Conservation (phyloP, 2,329 filamentous ascomycete species). For the Keithomyces neogunnii region DNA sequence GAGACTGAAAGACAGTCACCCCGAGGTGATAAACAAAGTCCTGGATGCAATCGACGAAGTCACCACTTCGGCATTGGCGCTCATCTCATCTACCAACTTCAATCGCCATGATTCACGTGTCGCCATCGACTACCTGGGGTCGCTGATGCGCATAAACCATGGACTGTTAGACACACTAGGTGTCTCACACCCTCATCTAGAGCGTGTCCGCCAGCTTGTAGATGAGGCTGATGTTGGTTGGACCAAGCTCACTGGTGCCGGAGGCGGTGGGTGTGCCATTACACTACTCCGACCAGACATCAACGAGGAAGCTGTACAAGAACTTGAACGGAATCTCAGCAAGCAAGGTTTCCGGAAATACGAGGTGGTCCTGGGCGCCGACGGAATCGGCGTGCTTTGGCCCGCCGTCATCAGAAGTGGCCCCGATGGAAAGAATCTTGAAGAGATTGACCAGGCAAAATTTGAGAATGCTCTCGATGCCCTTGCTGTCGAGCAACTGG, state of each 20-base stretch:
- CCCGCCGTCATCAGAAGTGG: neutral
- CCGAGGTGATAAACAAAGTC: neutral
- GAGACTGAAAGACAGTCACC: neutral
- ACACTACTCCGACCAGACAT: neutral
- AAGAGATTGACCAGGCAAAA: neutral
- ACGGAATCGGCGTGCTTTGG: neutral
- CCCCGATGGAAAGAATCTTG: neutral
- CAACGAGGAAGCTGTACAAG: neutral
- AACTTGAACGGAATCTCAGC: neutral
- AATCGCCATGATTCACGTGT: neutral
- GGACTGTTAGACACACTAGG: neutral
- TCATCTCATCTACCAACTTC: neutral
- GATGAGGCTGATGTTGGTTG: conserved; percentile 17
- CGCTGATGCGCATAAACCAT: neutral
- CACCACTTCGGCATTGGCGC: neutral
- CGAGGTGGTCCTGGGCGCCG: neutral
- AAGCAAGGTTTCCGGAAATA: neutral
- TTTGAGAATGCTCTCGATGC: neutral
- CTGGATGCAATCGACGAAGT: neutral
- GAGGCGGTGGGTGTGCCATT: neutral
- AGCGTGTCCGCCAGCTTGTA: conserved; percentile 10
- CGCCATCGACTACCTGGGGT: neutral
- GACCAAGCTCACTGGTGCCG: conserved; percentile 7
- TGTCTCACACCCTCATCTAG: conserved; percentile 9
- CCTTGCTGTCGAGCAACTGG: neutral